Base-by-base conservation (phyloP, 2,329 filamentous ascomycete genomes). In the Sordariomycetes sp. region DNA sequence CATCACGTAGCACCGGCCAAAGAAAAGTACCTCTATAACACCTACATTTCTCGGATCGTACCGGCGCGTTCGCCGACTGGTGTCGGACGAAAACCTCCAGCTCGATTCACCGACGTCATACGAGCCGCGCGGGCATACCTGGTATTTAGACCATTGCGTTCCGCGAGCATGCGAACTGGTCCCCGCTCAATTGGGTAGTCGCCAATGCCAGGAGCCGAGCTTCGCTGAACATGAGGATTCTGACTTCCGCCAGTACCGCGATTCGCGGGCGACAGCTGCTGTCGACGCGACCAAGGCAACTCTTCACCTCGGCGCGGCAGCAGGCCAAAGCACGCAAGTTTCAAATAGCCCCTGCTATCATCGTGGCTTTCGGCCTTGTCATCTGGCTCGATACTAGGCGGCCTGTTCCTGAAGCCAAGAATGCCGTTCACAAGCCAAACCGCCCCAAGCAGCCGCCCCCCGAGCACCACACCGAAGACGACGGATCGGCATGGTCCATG, bases 401-500 rank as follows among this genome's bases (percentile, higher is more conserved):
- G 32, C 24, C 3, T 4, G 18, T 12, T 14, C 2, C 51, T 8
- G 28, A 34, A 53, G 24, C 24, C 18, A 43, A 53, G 55, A 57
- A 43, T 34, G 32, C 40, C 6, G 20, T 20, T 11, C 22, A 25
- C 6, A 35, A 28, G 32, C 32, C 14, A 4, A 32, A 32, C n/a
- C 55, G 48, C 20, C 40, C 2, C 11, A 57, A 28, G 55, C 50
- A 35, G 32, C 34, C 18, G n/a, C 55, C 34, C 4, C 12, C 43
- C 16, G 43, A 28, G 37, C 54, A 28, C 18, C 25, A n/a, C 4
- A n/a, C 40, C 6, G 18, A 25, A 40, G 34, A 53, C 34, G 40
- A 60, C 32, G 48, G 55, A 20, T 68, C 71, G 8, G 78, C 79
- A 7, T 82, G 79, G 79, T 65, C 70, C 53, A 69, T 70, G 51